Percentiles rank a stretch among this genome's conserved stretches.
These are phyloP conservation scores for Phytophthora pinifolia DNA, from an alignment of 352 stramenopile genomes.

Conservation along the genomic window DNA sequence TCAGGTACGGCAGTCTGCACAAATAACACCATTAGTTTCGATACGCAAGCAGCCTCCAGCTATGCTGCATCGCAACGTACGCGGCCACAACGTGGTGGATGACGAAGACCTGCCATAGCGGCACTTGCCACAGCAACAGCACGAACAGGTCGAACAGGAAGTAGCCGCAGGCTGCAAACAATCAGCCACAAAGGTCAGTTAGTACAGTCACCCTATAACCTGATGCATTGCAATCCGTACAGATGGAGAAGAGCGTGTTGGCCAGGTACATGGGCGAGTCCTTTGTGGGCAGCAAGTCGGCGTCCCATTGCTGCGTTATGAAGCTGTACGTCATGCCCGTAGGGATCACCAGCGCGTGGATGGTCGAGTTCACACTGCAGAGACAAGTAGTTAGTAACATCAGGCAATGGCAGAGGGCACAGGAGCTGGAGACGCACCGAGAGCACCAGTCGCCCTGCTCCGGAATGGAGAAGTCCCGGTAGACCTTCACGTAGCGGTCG, in stretches of 20 bases:
- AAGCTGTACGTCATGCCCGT: slow-evolving; percentile 65
- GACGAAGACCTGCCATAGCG: slow-evolving; percentile 77
- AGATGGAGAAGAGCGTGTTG: slow-evolving; percentile 74
- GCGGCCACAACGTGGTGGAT: slow-evolving; percentile 77
- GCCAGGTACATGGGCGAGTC: slow-evolving; percentile 48
- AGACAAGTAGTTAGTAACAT: slow-evolving; percentile 3
- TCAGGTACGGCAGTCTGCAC: slow-evolving; percentile 70
- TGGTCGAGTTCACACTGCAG: slow-evolving; percentile 74
- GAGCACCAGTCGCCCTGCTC: slow-evolving; percentile 85
- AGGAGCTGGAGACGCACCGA: slow-evolving; percentile 36
- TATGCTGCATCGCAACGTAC: slow-evolving; percentile 41
- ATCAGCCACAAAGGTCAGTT: background rate
- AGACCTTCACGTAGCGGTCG: slow-evolving; percentile 54
- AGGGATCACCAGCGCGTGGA: slow-evolving; percentile 73
- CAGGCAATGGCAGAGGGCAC: background rate
- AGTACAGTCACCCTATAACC: background rate
- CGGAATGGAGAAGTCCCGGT: slow-evolving; percentile 63
- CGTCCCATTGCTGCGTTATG: slow-evolving; percentile 62
- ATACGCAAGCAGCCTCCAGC: background rate
- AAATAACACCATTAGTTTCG: slow-evolving; percentile 4
- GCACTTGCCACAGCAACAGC: slow-evolving; percentile 68
- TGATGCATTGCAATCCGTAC: slow-evolving; percentile 34
- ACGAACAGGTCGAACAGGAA: slow-evolving; percentile 84
- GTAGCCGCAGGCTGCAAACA: slow-evolving; percentile 67
- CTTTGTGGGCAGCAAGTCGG: slow-evolving; percentile 52